Evolutionary conservation across 306 rosid genomes (phyloP).

Genomic region (Leucaena leucocephala): DNA sequence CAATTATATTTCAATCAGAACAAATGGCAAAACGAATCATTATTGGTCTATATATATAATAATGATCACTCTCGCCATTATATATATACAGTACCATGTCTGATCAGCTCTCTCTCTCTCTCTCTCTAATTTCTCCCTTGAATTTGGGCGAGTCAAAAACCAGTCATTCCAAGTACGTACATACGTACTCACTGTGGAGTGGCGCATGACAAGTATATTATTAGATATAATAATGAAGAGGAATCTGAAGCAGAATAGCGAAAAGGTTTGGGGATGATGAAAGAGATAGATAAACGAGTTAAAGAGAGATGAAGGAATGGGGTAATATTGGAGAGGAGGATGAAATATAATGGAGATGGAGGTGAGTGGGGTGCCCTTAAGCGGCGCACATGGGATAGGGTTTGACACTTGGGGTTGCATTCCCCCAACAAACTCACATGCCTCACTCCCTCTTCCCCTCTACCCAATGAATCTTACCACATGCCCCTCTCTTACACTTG

Average conservation of each 20-base stretch:
- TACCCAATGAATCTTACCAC: constrained; percentile 62
- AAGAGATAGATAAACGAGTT: not conserved
- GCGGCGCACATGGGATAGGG: constrained; percentile 93
- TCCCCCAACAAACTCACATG: constrained; percentile 80
- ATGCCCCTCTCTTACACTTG: constrained; percentile 46
- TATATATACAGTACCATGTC: not conserved
- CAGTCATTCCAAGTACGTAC: not conserved
- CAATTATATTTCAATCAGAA: constrained; percentile 43
- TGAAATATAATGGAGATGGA: not conserved
- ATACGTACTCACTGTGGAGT: not conserved
- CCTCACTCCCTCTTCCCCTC: constrained; percentile 38
- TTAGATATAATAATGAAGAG: not conserved
- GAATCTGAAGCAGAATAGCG: not conserved
- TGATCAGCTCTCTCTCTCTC: not conserved
- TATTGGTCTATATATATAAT: constrained; percentile 10
- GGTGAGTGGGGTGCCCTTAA: constrained; percentile 78
- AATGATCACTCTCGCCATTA: constrained; percentile 31
- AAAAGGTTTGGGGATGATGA: not conserved
- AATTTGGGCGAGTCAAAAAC: not conserved
- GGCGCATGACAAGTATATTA: not conserved
- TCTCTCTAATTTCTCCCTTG: not conserved
- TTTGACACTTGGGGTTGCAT: constrained; percentile 63
- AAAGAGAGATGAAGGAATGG: not conserved
- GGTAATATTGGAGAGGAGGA: not conserved
- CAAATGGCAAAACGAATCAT: constrained; percentile 20